phyloP scores from a whole-genome alignment of 257 asterid genomes.

The Capsicum chinense region DNA sequence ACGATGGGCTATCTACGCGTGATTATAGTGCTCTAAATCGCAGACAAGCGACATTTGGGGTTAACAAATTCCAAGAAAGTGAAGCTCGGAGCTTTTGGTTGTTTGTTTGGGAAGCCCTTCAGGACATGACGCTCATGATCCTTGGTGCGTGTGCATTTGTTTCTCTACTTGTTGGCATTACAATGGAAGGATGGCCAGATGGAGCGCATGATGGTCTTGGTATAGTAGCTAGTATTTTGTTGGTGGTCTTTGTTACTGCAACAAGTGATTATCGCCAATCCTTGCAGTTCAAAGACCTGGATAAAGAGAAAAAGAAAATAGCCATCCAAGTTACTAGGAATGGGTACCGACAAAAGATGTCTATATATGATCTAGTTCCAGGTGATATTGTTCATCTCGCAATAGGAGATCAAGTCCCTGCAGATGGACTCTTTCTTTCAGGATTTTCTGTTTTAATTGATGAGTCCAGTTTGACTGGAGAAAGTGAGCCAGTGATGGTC shows the following conservation, averaged over 20 bases:
- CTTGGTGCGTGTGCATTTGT: conserved; percentile 81
- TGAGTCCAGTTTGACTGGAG: conserved; percentile 89
- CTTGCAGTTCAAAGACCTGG: conserved; percentile 79
- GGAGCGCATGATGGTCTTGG: conserved; percentile 97
- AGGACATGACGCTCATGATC: conserved; percentile 91
- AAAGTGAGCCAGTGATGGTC: conserved; percentile 81
- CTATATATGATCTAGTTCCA: conserved; percentile 75
- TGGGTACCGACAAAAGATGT: conserved; percentile 73
- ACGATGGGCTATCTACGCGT: conserved; percentile 53
- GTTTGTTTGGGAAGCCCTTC: conserved; percentile 88
- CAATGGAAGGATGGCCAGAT: conserved; percentile 90
- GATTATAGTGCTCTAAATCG: conserved; percentile 51
- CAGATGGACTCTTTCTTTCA: conserved; percentile 77
- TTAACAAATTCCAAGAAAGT: conserved; percentile 65
- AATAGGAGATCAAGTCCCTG: conserved; percentile 92
- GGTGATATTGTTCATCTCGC: conserved; percentile 86
- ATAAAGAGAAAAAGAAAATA: conserved; percentile 84
- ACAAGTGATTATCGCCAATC: conserved; percentile 87
- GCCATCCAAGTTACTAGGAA: conserved; percentile 82
- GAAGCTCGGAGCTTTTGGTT: conserved; percentile 68
- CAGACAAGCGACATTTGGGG: conserved; percentile 64
- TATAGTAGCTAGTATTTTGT: conserved; percentile 74
- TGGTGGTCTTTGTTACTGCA: conserved; percentile 88
- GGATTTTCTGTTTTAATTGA: conserved; percentile 82
- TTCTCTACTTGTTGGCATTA: conserved; percentile 78